Evolutionary conservation across 1,139 yeast genomes (phyloP), one percentile per base, ranked within the genome.

Genomic region (Entelexis paramagnoliae): DNA sequence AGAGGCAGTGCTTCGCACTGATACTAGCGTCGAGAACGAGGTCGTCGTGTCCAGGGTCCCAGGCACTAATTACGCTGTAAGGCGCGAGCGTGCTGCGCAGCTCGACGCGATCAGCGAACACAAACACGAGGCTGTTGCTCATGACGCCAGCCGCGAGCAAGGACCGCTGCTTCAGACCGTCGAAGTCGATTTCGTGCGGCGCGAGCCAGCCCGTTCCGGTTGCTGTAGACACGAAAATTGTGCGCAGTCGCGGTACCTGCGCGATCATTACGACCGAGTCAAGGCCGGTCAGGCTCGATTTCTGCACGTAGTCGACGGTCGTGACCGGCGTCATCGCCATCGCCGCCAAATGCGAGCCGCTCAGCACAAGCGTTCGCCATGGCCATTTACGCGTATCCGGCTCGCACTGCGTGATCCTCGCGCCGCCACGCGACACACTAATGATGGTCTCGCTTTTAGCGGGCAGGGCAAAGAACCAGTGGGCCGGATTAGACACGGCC

Each of bases 361-460:
- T 44, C 10, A 48, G 24, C 2, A 43, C 19, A 10, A 52, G 11
- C 3, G 49, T 19, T 32, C 40, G 29, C 46, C 51, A 46, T 14
- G 55, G 55, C 26, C 35, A 17, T 16, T 48, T 50, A 4, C 55
- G 22, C 2, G 47, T 17, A n/a, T 52, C 55, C 8, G 50, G 14
- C 33, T 43, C 49, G n/a, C 49, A 32, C 26, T 45, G 46, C 9
- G 14, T 16, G 19, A 44, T 38, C 7, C 14, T 20, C 7, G 36
- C 11, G 3, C 36, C 29, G 6, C 36, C 36, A 4, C 46, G 26
- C 22, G 36, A 16, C 2, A 42, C 20, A 11, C 46, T 20, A 16
- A 42, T 3, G 4, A 30, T 17, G 5, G 29, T n/a, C 2, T 29
- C 14, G 28, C 11, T 10, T 9, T 9, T 6, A 6, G 24, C 24